Conservation (phyloP, 140 eudicot genomes). For the Flaveria floridana region DNA sequence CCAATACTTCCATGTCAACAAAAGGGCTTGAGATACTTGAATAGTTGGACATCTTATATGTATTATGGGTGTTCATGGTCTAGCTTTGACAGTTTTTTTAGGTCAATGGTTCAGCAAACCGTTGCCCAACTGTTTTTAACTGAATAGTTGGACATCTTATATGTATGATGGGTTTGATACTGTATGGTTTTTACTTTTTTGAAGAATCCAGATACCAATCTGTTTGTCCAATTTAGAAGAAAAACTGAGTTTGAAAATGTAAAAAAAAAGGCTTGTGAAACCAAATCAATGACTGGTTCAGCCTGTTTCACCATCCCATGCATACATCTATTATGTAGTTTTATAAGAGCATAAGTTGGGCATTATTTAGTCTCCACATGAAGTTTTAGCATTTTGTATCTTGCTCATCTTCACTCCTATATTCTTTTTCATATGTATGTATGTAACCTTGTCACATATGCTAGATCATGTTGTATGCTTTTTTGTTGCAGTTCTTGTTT, state of each 20-base stretch:
- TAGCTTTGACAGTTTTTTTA: not conserved
- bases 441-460: not conserved
- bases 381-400: not conserved
- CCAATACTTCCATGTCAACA: not conserved
- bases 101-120: not conserved
- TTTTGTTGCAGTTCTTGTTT: not conserved
- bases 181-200: not conserved
- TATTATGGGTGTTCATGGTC: not conserved
- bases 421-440: not conserved
- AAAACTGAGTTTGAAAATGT: not conserved
- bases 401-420: not conserved
- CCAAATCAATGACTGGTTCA: not conserved
- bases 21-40: conserved; percentile 13
- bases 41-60: conserved; percentile 1
- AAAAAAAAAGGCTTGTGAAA: not conserved
- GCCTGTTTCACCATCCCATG: not conserved
- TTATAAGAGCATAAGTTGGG: too few relatives aligned
- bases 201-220: not conserved
- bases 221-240: not conserved
- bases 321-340: not conserved
- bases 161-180: not conserved
- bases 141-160: conserved; percentile 10
- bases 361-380: too few relatives aligned
- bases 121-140: not conserved
- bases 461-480: not conserved